These are phyloP conservation scores for Russula olivacea DNA, from an alignment of 768 basidiomycete species.

Conservation along the genomic window DNA sequence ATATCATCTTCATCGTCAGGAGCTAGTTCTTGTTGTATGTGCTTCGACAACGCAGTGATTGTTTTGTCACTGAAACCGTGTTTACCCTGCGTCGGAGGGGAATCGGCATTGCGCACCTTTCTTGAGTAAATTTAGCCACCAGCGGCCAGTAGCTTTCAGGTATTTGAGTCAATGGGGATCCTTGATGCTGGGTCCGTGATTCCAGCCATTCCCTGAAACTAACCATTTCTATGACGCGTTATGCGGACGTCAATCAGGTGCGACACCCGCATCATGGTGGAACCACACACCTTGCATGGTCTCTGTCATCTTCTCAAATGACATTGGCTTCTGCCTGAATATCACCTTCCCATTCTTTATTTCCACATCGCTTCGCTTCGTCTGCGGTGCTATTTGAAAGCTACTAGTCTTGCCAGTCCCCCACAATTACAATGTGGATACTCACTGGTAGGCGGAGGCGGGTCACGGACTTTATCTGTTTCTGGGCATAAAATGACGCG, in stretches of 20 bases:
- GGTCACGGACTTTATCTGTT: constrained; percentile 2
- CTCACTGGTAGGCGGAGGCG: constrained; percentile 12
- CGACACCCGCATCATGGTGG: background rate
- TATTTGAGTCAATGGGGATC: constrained; percentile 48
- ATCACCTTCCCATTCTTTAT: constrained; percentile 71
- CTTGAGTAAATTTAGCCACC: constrained; percentile 77
- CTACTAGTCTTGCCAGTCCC: constrained; percentile 18
- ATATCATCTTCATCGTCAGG: constrained; percentile 57
- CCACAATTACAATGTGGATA: background rate
- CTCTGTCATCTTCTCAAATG: constrained; percentile 74
- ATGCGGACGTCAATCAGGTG: background rate
- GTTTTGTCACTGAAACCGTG: constrained; percentile 62
- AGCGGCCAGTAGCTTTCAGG: constrained; percentile 68
- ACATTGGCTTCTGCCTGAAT: constrained; percentile 68
- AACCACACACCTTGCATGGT: constrained; percentile 64
- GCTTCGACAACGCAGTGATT: constrained; percentile 52
- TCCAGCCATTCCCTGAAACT: constrained; percentile 71
- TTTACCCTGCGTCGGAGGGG: background rate
- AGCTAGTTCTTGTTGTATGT: constrained; percentile 62
- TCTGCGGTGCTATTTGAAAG: constrained; percentile 35
- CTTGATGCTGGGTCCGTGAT: constrained; percentile 41
- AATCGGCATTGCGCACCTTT: constrained; percentile 52
- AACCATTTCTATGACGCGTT: constrained; percentile 52
- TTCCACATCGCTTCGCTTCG: constrained; percentile 47
- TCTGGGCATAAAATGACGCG: background rate